Evolutionary conservation across 2,329 filamentous ascomycete genomes (phyloP), one percentile per base, ranked within the genome.

Genomic region (Akanthomyces uredinophilus): DNA sequence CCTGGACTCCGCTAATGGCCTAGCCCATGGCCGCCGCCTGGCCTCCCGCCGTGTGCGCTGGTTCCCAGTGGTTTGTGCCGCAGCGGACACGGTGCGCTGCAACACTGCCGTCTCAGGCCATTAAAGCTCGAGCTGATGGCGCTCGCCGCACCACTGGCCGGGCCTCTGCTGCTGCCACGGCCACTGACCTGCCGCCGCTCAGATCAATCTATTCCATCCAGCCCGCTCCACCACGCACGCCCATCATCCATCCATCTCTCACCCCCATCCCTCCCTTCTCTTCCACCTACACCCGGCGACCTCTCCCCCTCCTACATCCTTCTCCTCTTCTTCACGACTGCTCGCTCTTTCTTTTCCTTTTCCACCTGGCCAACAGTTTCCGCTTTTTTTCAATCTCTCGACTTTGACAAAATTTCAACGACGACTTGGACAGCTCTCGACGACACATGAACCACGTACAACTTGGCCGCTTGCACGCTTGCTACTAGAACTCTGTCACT

Each of bases 281-380:
- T 44, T 55, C 65, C 63, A 60, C 54, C 63, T 54, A 66, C 63
- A 64, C 65, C 62, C 62, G 62, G 63, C 65, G 66, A 64, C 65
- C 63, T 60, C 61, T 64, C 60, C 52, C 43, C 64, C 58, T 64
- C 64, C 50, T 64, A 37, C 53, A 58, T 32, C 62, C 51, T 54
- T 60, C 53, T 50, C 56, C 41, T 51, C 56, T 44, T 60, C 56
- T 46, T 46, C 53, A 57, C 58, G 61, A 64, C 63, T 63, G 43
- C 56, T 43, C 20, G 56, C 62, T 50, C 54, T 56, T 66, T 63
- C 58, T 60, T 65, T 58, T 63, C 63, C 60, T 66, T 62, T 64
- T 8, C 41, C 53, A 56, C 4, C 51, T 49, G 55, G 61, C 60
- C 60, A 14, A 14, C n/a, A 16, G 14, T 58, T 20, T 37, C 64